A percentile compares a stretch with the other conserved stretches of the same genome.
Conservation (phyloP, 2,329 filamentous ascomycete genomes). For the Nemania diffusa region DNA sequence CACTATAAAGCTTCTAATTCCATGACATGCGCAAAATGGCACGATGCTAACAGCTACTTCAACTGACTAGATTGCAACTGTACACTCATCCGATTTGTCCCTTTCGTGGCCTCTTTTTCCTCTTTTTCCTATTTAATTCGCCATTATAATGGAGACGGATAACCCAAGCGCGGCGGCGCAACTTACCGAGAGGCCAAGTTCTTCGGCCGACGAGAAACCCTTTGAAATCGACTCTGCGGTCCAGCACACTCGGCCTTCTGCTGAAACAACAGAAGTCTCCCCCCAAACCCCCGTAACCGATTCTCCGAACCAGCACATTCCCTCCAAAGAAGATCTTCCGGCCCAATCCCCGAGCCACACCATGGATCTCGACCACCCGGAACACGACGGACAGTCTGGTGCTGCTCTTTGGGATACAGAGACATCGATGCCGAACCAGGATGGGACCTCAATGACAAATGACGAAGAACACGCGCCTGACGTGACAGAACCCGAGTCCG, state of each 20-base stretch:
- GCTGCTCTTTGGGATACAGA: slow-evolving; percentile 43
- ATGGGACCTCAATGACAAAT: not conserved
- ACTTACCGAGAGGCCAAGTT: slow-evolving; percentile 63
- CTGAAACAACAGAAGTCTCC: slow-evolving; percentile 14
- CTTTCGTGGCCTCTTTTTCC: slow-evolving; percentile 35
- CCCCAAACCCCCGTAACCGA: slow-evolving; percentile 13
- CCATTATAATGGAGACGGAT: slow-evolving; percentile 56
- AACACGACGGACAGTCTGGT: slow-evolving; percentile 42
- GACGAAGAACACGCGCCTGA: slow-evolving; percentile 6
- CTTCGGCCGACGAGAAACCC: slow-evolving; percentile 38
- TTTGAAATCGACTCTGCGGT: slow-evolving; percentile 21
- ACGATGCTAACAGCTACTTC: slow-evolving; percentile 35
- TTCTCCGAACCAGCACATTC: slow-evolving; percentile 31
- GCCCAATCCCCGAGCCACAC: slow-evolving; percentile 34
- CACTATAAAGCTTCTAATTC: slow-evolving; percentile 4
- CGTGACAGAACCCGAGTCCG: slow-evolving; percentile 9
- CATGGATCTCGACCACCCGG: slow-evolving; percentile 42
- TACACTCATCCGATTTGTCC: slow-evolving; percentile 33
- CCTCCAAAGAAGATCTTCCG: slow-evolving; percentile 32
- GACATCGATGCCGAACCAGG: not conserved
- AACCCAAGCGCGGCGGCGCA: slow-evolving; percentile 59
- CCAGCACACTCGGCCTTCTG: slow-evolving; percentile 22
- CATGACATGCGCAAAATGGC: slow-evolving; percentile 7
- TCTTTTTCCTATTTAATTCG: slow-evolving; percentile 47
- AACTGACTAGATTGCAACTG: slow-evolving; percentile 30